Percentiles rank a stretch among this genome's conserved stretches.
Conservation (phyloP, 2,329 filamentous ascomycete genomes). For the Curvularia hawaiiensis region DNA sequence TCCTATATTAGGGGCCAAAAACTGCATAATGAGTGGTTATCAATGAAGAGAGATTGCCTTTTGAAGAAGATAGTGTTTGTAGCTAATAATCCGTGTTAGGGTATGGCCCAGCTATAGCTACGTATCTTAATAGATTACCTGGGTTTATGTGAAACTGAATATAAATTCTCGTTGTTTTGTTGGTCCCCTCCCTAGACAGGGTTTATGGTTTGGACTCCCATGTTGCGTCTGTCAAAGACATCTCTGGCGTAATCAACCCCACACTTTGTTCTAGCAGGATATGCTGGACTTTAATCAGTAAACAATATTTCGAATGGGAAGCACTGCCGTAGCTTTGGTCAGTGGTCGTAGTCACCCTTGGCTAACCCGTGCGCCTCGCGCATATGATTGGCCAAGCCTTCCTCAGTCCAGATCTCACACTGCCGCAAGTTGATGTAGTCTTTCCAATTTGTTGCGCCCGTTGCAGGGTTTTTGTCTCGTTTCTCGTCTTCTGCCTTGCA, state of each 20-base stretch:
- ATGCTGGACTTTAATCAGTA: background rate
- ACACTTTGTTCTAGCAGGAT: background rate
- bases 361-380: background rate
- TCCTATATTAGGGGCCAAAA: too few relatives aligned
- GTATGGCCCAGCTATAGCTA: too few relatives aligned
- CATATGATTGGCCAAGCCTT: background rate
- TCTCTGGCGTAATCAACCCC: background rate
- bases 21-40: too few relatives aligned
- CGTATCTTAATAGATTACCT: background rate
- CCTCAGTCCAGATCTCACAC: background rate
- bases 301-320: background rate
- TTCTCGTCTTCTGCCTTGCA: background rate
- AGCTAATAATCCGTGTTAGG: too few relatives aligned
- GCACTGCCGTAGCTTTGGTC: background rate
- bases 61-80: too few relatives aligned
- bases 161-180: background rate
- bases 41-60: too few relatives aligned
- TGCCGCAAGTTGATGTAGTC: background rate
- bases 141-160: background rate
- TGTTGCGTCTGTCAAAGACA: background rate
- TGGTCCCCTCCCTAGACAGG: background rate
- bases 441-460: background rate
- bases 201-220: background rate
- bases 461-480: background rate
- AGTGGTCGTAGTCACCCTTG: background rate